Evolutionary conservation across 2,329 filamentous ascomycete genomes (phyloP), one percentile per base, ranked within the genome.

Genomic region (Fusarium sp.): DNA sequence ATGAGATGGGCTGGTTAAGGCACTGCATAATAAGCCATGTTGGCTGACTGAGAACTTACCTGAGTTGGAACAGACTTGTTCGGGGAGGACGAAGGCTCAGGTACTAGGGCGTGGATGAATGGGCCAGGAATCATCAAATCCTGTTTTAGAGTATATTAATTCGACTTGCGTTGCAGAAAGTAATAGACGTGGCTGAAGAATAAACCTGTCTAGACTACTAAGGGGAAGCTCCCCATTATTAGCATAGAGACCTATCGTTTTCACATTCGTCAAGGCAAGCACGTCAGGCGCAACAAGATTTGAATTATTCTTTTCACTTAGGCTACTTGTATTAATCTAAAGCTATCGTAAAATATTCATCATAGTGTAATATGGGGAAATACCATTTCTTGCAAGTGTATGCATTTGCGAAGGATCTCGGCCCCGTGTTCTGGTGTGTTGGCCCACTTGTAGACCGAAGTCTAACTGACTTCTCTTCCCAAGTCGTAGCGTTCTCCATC

Each of bases 241-340:
- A 30, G 20, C 20, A 30, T n/a, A 7, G 20, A 12, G 44, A n/a
- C 9, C 2, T 7, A n/a, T 16, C 26, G 2, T 30, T 16, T 48
- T 30, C 14, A 18, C 22, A n/a, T 18, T n/a, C 12, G 16, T 24
- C 5, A 20, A 15, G n/a, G n/a, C 10, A 33, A 15, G 47, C n/a
- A 33, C 20, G 5, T 26, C 20, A 3, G 30, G 6, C 12, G 12
- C n/a, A 20, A 20, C 1, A 24, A 24, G 6, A 8, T 24, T 33
- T 12, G 10, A 24, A 20, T 20, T 33, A 1, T 24, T 20, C 3
- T 24, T 24, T 24, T 33, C 8, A 20, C 16, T 24, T 20, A 14
- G 6, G 3, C 22, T 33, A 24, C 3, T 24, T 20, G 0, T 24
- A 0, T 2, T 7, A 7, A 24, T 24, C 9, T 12, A 14, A 11